Evolutionary conservation across 345 rosid genomes (phyloP), one percentile per base, ranked within the genome.

Genomic region (Diplotaxis tenuifolia): DNA sequence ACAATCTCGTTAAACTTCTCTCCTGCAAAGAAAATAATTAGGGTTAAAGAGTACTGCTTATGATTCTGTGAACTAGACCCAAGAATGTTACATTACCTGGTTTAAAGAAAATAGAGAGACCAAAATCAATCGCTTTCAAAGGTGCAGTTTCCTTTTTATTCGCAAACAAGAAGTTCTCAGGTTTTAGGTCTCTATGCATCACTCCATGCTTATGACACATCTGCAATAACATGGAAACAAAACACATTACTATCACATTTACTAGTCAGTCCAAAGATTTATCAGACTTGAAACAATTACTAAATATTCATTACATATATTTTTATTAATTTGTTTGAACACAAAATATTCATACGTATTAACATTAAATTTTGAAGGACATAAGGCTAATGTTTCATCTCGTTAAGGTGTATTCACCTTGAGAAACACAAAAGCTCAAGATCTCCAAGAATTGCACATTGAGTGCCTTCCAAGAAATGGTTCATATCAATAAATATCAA

Each of bases 101-200:
- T 76, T 86, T 86, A 64, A 96, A 96, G 86, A 92, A 90, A 71
- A 96, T 89, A 25, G 99, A 92, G 76, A 96, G 80, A 20, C 99
- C 99, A 62, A 96, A 96, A 80, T 96, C 99, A 70, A 96, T 92
- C 1, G 99, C 83, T 80, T 96, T 96, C n/a, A 96, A 67, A 8
- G 88, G 74, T 3, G 98, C 86, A 8, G 85, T 81, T 82, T 96
- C 99, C 84, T 88, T 89, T 84, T 86, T 96, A 78, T 92, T 92
- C 7, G 74, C 94, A 78, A 92, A 90, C 66, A 96, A 81, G 82
- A 96, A 96, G 77, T 96, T 92, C 81, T 96, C 99, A 0, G 98
- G 98, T 62, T 96, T 96, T 65, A 96, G 84, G 74, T 96, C 98
- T 25, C 97, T 88, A 29, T 91, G 97, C 87, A 95, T 91, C 34